Evolutionary conservation across 2,329 filamentous ascomycete genomes (phyloP).

Genomic region (Phoma sp.): DNA sequence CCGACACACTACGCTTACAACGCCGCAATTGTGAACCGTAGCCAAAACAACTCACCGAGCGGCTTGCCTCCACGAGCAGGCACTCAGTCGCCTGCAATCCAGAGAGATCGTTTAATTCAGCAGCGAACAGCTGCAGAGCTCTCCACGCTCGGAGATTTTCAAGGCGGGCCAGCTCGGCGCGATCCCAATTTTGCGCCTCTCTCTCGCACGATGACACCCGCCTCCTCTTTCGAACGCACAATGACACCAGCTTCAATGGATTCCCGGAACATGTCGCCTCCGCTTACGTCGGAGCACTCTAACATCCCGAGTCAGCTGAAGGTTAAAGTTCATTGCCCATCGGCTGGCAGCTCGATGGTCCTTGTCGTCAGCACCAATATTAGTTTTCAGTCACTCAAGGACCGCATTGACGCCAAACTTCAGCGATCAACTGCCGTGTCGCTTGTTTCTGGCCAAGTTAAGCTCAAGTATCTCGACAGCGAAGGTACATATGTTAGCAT

Average conservation of each 20-base stretch:
- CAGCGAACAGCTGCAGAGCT: constrained; percentile 44
- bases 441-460: constrained; percentile 80
- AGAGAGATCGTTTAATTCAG: constrained; percentile 63
- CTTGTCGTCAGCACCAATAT: constrained; percentile 97
- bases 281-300: constrained; percentile 38
- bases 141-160: constrained; percentile 48
- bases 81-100: constrained; percentile 72
- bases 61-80: constrained; percentile 70
- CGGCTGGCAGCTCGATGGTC: constrained; percentile 86
- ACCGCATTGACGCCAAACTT: constrained; percentile 95
- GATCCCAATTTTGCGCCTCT: constrained; percentile 38
- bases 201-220: constrained; percentile 46
- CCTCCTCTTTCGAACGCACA: constrained; percentile 48
- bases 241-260: constrained; percentile 47
- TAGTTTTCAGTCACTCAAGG: constrained; percentile 88
- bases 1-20: constrained; percentile 64
- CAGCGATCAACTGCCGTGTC: constrained; percentile 83
- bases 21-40: constrained; percentile 71
- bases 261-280: constrained; percentile 49
- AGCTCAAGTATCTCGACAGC: constrained; percentile 82
- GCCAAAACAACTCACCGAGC: constrained; percentile 80
- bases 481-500: constrained; percentile 94
- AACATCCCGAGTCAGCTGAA: constrained; percentile 78
- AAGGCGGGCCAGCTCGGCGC: constrained; percentile 36
- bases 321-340: constrained; percentile 84